Evolutionary conservation across 2,329 filamentous ascomycete species (phyloP), one percentile per base, ranked within the genome.

Genomic region (Phyllachora maydis): DNA sequence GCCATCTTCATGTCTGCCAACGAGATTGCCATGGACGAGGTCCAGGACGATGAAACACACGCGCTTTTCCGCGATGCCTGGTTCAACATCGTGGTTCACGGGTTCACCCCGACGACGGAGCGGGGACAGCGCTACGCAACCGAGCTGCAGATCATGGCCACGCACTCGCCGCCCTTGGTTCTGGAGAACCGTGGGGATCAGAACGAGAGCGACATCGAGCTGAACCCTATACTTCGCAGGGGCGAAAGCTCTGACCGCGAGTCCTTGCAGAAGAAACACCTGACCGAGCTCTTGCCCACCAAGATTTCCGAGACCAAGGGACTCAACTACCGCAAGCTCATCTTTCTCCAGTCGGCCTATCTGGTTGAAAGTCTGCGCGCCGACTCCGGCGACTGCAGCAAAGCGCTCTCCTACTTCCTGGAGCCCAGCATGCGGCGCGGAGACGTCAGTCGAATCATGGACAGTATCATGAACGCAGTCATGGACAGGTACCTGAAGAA

Each of bases 61-160:
- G 64, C 67, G 14, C 52, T 90, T 27, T 64, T 88, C 34, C 71
- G 85, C 24, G 83, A 98, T 54, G 79, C 81, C 4, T 99, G 88
- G 88, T 95, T 93, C 52, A 99, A 98, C 39, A 81, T 95, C 31
- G 78, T 83, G 12, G 76, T 92, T 1, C 88, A 98, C 43, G 88
- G 83, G 4, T 91, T 95, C 42, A 73, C 71, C 7, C 59, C 74
- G 8, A 63, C 64, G 10, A 85, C 81, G 0, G 63, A 71, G 10
- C 65, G 76, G 26, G 77, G 73, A 11, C 73, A 71, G 41, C 65
- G 66, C 33, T 68, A 90, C 36, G 48, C 70, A 23, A 62, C 73
- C 27, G 82, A 93, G 40, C 58, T 99, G 11, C 69, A 77, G 13
- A 58, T 78, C 17, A 71, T 99, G 41, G 85, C 90, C 2, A 67